Conservation (phyloP, 148 eudicot species). For the Nyssa sinensis region DNA sequence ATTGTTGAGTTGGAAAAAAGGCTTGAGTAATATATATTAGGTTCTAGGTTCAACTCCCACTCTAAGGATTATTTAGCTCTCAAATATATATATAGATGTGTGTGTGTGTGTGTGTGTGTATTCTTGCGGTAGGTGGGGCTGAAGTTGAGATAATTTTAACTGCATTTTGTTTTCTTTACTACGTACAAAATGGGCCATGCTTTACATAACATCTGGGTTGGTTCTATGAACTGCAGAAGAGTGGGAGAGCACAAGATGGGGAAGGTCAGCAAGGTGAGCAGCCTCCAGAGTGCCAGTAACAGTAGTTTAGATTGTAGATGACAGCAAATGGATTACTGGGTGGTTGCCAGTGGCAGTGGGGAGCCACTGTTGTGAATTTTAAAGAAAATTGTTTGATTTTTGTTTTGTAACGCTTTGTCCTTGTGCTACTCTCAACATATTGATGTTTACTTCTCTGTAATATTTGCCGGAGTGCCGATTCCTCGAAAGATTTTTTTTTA, state of each 20-base stretch:
- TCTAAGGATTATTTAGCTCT: too few species aligned
- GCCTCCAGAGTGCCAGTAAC: constrained; percentile 93
- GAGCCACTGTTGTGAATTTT: not conserved
- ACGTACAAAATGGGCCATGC: not conserved
- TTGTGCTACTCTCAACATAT: too few species aligned
- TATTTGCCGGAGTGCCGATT: too few species aligned
- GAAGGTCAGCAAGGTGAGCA: constrained; percentile 67
- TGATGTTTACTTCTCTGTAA: too few species aligned
- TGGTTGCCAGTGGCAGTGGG: not conserved
- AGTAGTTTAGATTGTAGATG: constrained; percentile 28
- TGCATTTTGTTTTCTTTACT: not conserved
- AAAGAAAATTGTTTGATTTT: too few species aligned
- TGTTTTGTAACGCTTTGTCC: too few species aligned
- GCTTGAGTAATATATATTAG: too few species aligned
- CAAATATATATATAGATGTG: too few species aligned
- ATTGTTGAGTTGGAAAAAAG: too few species aligned
- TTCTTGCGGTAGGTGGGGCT: constrained; percentile 27
- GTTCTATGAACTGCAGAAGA: constrained; percentile 48
- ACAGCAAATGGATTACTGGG: not conserved
- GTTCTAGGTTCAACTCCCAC: too few species aligned
- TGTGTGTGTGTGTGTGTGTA: too few species aligned
- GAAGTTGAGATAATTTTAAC: constrained; percentile 28
- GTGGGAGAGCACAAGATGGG: constrained; percentile 39
- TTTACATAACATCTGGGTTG: not conserved
- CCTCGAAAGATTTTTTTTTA: too few species aligned